These are phyloP conservation scores for Arthrobotrys sphaeroides DNA, from an alignment of 2,329 filamentous ascomycete species.

Conservation along the genomic window DNA sequence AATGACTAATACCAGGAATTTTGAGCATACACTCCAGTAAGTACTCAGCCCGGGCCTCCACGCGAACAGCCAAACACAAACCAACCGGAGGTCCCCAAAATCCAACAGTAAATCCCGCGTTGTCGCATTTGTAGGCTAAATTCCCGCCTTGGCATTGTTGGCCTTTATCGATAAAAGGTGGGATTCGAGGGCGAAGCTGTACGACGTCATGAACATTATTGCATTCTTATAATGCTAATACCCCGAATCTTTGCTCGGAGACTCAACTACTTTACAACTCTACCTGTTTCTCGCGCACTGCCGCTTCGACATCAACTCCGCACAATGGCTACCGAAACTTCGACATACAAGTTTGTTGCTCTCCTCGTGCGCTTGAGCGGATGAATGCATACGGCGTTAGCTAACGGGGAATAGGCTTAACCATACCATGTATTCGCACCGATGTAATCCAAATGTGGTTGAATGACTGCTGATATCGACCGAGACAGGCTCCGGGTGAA, in stretches of 20 bases:
- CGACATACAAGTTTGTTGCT: slow-evolving; percentile 71
- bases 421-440: slow-evolving; percentile 55
- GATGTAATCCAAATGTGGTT: neutral
- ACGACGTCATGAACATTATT: slow-evolving; percentile 9
- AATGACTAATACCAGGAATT: too few species aligned
- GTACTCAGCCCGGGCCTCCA: too few species aligned
- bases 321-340: slow-evolving; percentile 68
- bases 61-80: too few species aligned
- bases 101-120: neutral
- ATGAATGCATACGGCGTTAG: slow-evolving; percentile 41
- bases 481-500: slow-evolving; percentile 85
- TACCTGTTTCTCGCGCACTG: slow-evolving; percentile 2
- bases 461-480: slow-evolving; percentile 57
- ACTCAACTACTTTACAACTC: slow-evolving; percentile 7
- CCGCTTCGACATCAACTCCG: slow-evolving; percentile 32
- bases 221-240: slow-evolving; percentile 12
- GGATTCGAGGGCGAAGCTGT: neutral
- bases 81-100: neutral
- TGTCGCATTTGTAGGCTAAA: slow-evolving; percentile 3
- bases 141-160: neutral
- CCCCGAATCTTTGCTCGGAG: slow-evolving; percentile 21
- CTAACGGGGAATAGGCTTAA: slow-evolving; percentile 43
- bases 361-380: slow-evolving; percentile 59
- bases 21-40: too few species aligned
- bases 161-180: slow-evolving; percentile 20